phyloP scores from a whole-genome alignment of 768 basidiomycete species.

The Rhizopogon vinicolor region DNA sequence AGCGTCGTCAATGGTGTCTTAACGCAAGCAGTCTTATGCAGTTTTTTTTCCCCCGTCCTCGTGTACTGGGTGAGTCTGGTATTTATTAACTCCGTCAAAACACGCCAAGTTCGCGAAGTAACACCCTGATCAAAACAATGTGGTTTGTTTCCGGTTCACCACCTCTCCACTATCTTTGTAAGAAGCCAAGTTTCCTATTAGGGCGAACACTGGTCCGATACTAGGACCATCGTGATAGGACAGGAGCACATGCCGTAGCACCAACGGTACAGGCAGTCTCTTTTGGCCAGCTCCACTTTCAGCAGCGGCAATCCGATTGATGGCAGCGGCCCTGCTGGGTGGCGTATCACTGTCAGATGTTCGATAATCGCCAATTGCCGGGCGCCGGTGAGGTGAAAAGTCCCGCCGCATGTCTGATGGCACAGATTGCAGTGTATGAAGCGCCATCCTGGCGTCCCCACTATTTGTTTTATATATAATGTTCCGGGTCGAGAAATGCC shows the following conservation, averaged over 20 bases:
- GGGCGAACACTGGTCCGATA: constrained; percentile 2
- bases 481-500: background rate
- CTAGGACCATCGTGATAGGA: background rate
- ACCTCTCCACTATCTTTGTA: background rate
- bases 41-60: background rate
- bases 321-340: background rate
- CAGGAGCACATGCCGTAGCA: background rate
- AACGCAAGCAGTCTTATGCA: too few relatives aligned
- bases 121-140: background rate
- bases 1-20: background rate
- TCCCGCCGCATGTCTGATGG: background rate
- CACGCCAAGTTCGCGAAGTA: constrained; percentile 1
- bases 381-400: constrained; percentile 1
- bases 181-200: constrained; percentile 1
- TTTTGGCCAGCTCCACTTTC: background rate
- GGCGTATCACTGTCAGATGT: background rate
- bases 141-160: background rate
- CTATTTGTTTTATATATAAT: background rate
- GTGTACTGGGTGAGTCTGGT: background rate
- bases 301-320: background rate
- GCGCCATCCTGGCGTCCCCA: background rate
- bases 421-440: background rate
- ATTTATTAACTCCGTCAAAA: background rate
- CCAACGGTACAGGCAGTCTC: background rate
- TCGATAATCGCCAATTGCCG: background rate